Base-by-base conservation (phyloP, 2,329 filamentous ascomycete species). In the Mycocentrospora acerina region DNA sequence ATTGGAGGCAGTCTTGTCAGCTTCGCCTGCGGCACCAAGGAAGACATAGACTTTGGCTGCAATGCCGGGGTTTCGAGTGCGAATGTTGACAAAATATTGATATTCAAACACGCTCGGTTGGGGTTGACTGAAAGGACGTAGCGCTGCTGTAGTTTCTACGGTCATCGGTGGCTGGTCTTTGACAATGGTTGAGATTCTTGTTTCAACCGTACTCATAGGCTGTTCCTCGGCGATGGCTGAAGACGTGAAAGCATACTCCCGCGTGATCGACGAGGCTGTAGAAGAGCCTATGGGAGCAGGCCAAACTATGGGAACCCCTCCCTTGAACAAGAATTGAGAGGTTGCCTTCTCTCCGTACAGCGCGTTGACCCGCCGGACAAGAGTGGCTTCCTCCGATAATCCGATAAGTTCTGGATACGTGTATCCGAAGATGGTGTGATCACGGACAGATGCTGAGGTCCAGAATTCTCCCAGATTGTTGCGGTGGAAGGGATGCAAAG, bases 21-120 rank as follows among this genome's bases (percentile, higher is more conserved):
- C 33, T 2, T 72, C 60, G 1, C 82, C 32, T 6, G 44, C 38
- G 2, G 73, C 60, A 0, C 82, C 86, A 2, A 89, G 59, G 66
- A 90, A 90, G 42, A 90, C 70, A 57, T 84, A 79, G 14, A 91
- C 71, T 37, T 73, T 74, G 55, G 84, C 88, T 0, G 83, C 80
- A 7, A 86, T 64, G 2, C 80, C 79, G 40, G 79, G 76, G 45
- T 81, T 83, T 37, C 75, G 71, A 15, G 83, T 79, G 12, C 72
- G 70, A 29, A 90, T 75, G 53, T 86, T 87, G 50, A 80, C 81
- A 16, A 82, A 74, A 79, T 86, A 91, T 53, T 90, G 45, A 5
- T 57, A 46, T 12, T 49, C 34, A 11, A 35, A 39, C 2, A 27
- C 34, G 7, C 40, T 41, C 19, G 9, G 9, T 22, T 22, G 5